These are phyloP conservation scores for Diutina rugosa DNA, from an alignment of 1,139 yeast species.

Conservation along the genomic window DNA sequence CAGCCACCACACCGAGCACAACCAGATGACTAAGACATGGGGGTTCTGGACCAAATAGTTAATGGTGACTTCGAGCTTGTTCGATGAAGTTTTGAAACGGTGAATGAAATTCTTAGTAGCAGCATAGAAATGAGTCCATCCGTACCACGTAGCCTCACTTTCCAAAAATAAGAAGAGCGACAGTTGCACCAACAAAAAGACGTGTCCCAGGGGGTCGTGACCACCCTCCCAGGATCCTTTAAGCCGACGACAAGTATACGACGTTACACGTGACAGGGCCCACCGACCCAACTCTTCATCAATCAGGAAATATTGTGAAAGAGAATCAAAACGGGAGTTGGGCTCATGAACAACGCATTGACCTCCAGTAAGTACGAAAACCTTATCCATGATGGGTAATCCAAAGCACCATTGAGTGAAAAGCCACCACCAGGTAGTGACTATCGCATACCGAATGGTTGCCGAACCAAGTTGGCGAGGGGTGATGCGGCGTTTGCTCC, in stretches of 20 bases:
- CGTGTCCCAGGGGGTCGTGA: conserved; percentile 94
- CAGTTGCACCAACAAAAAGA: conserved; percentile 65
- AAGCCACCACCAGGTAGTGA: conserved; percentile 72
- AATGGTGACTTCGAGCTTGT: conserved; percentile 2
- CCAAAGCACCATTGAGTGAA: conserved; percentile 88
- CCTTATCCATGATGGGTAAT: conserved; percentile 76
- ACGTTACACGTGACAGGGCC: conserved; percentile 11
- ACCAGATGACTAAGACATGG: conserved; percentile 22
- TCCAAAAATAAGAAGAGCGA: conserved; percentile 63
- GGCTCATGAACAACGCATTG: conserved; percentile 25
- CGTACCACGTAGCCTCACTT: conserved; percentile 27
- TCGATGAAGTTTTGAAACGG: not conserved
- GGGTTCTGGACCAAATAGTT: conserved; percentile 22
- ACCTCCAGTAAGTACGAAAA: conserved; percentile 79
- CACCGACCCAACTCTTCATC: not conserved
- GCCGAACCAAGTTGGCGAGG: conserved; percentile 9
- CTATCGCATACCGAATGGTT: conserved; percentile 26
- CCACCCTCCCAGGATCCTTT: conserved; percentile 85
- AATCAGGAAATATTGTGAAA: not conserved
- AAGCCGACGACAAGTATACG: conserved; percentile 43
- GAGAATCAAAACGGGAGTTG: not conserved
- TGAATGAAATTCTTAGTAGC: too few species aligned
- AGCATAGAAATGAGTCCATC: conserved; percentile 8
- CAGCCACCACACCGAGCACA: conserved; percentile 65
- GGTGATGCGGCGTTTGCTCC: not conserved